Evolutionary conservation across 768 basidiomycete species (phyloP), one percentile per base, ranked within the genome.

Genomic region (Calocybe cyanea): DNA sequence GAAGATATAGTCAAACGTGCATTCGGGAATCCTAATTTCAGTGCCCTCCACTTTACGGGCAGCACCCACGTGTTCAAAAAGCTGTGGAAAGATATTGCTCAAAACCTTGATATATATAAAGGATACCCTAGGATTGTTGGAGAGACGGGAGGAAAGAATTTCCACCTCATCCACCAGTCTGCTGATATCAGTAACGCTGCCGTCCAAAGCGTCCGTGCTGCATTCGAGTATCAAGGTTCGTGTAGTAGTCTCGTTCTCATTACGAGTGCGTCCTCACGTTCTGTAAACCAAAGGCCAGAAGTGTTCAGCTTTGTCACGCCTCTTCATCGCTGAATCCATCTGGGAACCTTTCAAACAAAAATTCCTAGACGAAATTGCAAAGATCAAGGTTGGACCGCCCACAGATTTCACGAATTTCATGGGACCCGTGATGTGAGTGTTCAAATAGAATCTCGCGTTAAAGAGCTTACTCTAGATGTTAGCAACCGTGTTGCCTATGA

Each of bases 141-240:
- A 20, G 95, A 98, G 76, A 98, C 95, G 7, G 92, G 92, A 21
- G 95, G 96, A 46, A 99, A 98, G 78, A 99, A 99, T 75, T 98
- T 94, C 76, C 96, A 98, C 67, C 53, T 99, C 37, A 72, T 98
- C 39, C 96, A 98, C 66, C 72, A 77, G 43, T 85, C 83, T 11
- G 95, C 94, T 30, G 89, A 96, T 56, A 67, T 96, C 43, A 73
- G 72, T 62, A 94, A 93, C 54, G 91, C 94, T n/a, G 96, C 90
- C 40, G 54, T 88, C 38, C 95, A 98, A 69, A 80, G 75, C 41
- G 77, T 98, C 50, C 77, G 96, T 45, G 88, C 77, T 14, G 93
- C 86, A 1, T 98, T 95, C 64, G 96, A 99, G 67, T 99, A 97
- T 65, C 92, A 93, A 72, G 93, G 91, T 81, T 52, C 30, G 65